Evolutionary conservation across 2,329 filamentous ascomycete genomes (phyloP), one percentile per base, ranked within the genome.

Genomic region (Bipolaris sorokiniana): DNA sequence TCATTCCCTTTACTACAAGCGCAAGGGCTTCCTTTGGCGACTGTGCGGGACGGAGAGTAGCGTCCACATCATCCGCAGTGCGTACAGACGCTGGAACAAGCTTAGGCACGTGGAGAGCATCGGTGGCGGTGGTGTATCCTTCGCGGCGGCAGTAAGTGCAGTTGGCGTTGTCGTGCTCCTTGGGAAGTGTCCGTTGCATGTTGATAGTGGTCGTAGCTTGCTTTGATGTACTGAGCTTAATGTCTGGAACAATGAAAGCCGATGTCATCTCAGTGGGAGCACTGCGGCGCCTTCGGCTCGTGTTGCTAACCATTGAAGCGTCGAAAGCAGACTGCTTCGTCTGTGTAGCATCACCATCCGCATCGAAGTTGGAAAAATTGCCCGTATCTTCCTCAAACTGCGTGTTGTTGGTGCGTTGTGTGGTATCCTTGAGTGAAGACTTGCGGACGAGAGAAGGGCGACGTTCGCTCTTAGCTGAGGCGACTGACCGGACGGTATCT

Each of bases 1-100:
- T 83, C 3, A 96, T 80, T 7, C 87, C 84, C 77, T 96, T 95
- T 73, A 96, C 88, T 20, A 96, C 90, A n/a, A 88, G 86, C 7
- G 90, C 89, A 22, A 97, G 84, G 9, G 92, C 91, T 41, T 88
- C 78, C 4, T 84, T 86, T 0, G 91, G 91, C 1, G 86, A 79
- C 69, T 91, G 88, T 1, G 88, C 69, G 2, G 81, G 86, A 0
- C 86, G 84, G 45, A 88, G 71, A 0, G 86, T 88, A 0, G 83
- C 83, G 49, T 86, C 83, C n/a, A 82, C 79, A 47, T 85, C 81
- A 59, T 84, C 80, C 3, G 74, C 72, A 73, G 79, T 80, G 48
- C 82, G 81, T 20, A 80, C 74, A 3, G 82, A 83, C 4, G 82
- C 82, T 3, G 82, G 80, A 13, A 82, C 64, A 1, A 82, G 81